These are phyloP conservation scores for Nectriaceae sp. DNA, from an alignment of 2,329 filamentous ascomycete genomes.

Conservation along the genomic window DNA sequence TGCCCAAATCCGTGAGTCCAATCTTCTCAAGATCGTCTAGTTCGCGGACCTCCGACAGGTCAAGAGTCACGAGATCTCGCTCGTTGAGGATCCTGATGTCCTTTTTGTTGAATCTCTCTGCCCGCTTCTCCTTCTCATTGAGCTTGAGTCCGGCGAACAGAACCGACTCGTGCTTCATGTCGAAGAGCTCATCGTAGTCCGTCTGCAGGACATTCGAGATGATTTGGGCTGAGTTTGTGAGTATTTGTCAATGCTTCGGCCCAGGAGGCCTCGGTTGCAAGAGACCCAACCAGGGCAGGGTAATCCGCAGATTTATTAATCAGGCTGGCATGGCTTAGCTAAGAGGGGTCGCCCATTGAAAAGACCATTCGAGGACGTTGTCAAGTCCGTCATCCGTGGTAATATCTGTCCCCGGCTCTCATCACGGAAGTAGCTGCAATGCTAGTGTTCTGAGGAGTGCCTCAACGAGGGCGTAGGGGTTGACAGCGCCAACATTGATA, in stretches of 20 bases:
- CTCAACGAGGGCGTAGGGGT: constrained; percentile 47
- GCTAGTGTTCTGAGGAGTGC: too few relatives aligned
- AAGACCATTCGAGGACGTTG: too few relatives aligned
- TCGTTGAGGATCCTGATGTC: constrained; percentile 45
- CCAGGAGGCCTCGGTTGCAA: too few relatives aligned
- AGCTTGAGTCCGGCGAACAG: constrained; percentile 45
- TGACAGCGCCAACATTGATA: constrained; percentile 41
- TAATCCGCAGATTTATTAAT: too few relatives aligned
- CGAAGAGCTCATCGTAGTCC: constrained; percentile 50
- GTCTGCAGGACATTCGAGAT: constrained; percentile 46
- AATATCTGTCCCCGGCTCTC: too few relatives aligned
- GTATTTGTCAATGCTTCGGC: constrained; percentile 41
- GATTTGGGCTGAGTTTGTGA: constrained; percentile 36
- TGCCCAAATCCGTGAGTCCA: constrained; percentile 39
- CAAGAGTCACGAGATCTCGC: constrained; percentile 43
- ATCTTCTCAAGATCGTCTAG: constrained; percentile 43
- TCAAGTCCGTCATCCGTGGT: too few relatives aligned
- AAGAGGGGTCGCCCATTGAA: too few relatives aligned
- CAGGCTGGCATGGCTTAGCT: too few relatives aligned
- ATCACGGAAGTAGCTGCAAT: too few relatives aligned
- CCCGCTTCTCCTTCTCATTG: constrained; percentile 38
- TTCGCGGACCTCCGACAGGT: constrained; percentile 40
- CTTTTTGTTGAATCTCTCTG: constrained; percentile 39
- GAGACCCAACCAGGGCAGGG: too few relatives aligned
- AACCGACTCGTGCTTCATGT: constrained; percentile 45